Evolutionary conservation across 495 filamentous ascomycete genomes (phyloP).

Genomic region (Annulohypoxylon maeteangense): DNA sequence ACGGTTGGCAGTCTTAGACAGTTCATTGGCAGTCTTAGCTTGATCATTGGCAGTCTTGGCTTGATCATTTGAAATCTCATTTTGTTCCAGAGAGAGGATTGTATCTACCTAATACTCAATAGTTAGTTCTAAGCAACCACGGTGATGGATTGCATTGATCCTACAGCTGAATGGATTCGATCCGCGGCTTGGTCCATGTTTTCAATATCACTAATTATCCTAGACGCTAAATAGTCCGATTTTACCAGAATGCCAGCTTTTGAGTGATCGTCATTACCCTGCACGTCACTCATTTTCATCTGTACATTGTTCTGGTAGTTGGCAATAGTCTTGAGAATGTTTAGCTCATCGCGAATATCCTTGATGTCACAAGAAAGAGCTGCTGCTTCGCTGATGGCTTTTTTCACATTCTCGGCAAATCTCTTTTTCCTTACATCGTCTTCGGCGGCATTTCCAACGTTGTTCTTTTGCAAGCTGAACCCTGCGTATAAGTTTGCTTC

Average conservation of each 20-base stretch:
- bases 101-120: background rate
- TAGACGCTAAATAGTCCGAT: background rate
- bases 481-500: background rate
- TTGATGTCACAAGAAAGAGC: background rate
- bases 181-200: background rate
- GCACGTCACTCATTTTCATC: background rate
- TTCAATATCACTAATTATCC: background rate
- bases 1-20: background rate
- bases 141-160: background rate
- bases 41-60: background rate
- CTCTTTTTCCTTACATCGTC: background rate
- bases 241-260: background rate
- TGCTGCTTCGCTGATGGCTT: background rate
- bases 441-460: background rate
- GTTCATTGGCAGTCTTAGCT: background rate
- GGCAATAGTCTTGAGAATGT: conserved; percentile 1
- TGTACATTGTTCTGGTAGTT: background rate
- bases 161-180: background rate
- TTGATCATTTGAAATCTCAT: background rate
- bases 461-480: background rate
- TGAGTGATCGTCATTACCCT: background rate
- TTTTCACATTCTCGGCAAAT: background rate
- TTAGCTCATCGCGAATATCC: conserved; percentile 1
- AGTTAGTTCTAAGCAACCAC: background rate
- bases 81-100: background rate